Evolutionary conservation across 306 rosid genomes (phyloP), one percentile per base, ranked within the genome.

Genomic region (Carpinus fangiana): DNA sequence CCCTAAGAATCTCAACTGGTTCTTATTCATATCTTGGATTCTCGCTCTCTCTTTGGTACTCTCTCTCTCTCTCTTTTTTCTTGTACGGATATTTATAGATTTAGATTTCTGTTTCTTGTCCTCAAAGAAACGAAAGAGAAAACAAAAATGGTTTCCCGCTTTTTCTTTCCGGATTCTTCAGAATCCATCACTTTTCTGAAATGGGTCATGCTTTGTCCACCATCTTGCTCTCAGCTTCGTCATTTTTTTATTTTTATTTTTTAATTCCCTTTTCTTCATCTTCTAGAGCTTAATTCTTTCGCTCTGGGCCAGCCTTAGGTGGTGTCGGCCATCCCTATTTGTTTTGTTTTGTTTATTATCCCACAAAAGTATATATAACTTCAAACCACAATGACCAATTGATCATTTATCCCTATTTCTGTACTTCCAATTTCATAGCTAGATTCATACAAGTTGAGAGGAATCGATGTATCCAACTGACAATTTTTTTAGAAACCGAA

Each of bases 41-140:
- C 75, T 56, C 57, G 65, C 62, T 62, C 70, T 16, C 38, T 81
- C 68, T 80, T 52, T 48, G 41, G 69, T 21, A 26, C 23, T 74
- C 74, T 70, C 70, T 68, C 28, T 46, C 62, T 75, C 76, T 21
- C 76, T 4, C 6, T 41, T 0, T 3, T 38, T 4, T 38, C 31
- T 31, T 31, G 34, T 31, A 31, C 34, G 34, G 34, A 48, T 26
- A 20, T 59, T 57, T 41, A 67, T 59, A 71, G 31, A 71, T 76
- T 76, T n/a, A 64, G 73, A 73, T 23, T 54, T 91, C 74, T 76
- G 76, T 82, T 86, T 80, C 93, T 88, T 92, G 85, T 41, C 79
- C 69, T 43, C 80, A 87, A 88, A 87, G 93, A 77, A 92, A 90
- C 91, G 73, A 85, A 59, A 59, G 70, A 57, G 21, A 83, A 41